A percentile compares a stretch with the other conserved stretches of the same genome.
Conservation (phyloP, 129 eudicot species). For the Flaveria trinervia region DNA sequence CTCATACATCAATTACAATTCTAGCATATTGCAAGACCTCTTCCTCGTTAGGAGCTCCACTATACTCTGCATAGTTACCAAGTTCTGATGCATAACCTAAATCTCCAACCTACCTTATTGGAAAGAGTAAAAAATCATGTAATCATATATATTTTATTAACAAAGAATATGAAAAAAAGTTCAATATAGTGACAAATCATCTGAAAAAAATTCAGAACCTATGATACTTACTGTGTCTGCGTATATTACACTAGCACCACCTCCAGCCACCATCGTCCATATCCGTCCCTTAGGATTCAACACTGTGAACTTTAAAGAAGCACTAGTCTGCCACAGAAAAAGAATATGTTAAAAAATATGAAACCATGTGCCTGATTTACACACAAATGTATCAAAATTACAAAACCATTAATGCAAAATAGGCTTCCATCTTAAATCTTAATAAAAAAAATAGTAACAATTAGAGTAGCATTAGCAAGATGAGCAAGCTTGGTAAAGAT, state of each 20-base stretch:
- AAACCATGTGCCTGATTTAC: background rate
- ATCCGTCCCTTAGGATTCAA: conserved; percentile 92
- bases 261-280: conserved; percentile 99
- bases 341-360: background rate
- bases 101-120: conserved; percentile 69
- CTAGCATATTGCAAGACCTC: conserved; percentile 94
- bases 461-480: background rate
- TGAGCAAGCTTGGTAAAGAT: background rate
- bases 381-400: background rate
- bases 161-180: background rate
- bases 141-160: background rate
- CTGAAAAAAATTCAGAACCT: background rate
- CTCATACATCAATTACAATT: conserved; percentile 85
- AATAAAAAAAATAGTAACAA: background rate
- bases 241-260: conserved; percentile 95
- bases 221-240: conserved; percentile 71
- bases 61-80: conserved; percentile 95
- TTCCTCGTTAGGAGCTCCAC: conserved; percentile 95
- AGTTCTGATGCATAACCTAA: conserved; percentile 94
- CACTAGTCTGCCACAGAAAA: conserved; percentile 66
- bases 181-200: background rate
- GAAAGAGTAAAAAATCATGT: background rate
- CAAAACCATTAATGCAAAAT: background rate
- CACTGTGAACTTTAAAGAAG: conserved; percentile 82
- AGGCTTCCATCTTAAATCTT: background rate